These are phyloP conservation scores for Fusarium sp. DNA, from an alignment of 2,329 filamentous ascomycete genomes.

Conservation along the genomic window DNA sequence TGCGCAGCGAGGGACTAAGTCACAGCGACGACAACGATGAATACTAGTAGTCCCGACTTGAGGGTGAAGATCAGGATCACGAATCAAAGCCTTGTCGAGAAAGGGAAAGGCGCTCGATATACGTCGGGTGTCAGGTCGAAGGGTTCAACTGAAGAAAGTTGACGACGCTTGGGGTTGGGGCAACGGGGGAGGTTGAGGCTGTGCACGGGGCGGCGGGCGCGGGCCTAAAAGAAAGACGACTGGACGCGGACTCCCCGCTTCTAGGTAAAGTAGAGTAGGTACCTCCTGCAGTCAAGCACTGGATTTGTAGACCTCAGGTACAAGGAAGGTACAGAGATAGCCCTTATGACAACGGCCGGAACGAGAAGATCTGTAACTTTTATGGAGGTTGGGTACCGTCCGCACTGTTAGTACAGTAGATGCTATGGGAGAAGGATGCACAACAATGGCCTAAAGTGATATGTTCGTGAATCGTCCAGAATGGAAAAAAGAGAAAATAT, in stretches of 20 bases:
- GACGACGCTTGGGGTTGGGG: slow-evolving; percentile 44
- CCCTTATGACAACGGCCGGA: slow-evolving; percentile 45
- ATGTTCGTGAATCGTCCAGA: neutral
- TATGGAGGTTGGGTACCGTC: neutral
- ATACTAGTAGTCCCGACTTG: slow-evolving; percentile 26
- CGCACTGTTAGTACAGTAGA: neutral
- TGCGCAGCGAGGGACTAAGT: slow-evolving; percentile 47
- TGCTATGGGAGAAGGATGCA: neutral
- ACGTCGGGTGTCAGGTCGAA: slow-evolving; percentile 26
- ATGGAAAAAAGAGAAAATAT: neutral
- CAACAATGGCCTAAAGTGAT: slow-evolving; percentile 3
- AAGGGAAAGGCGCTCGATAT: slow-evolving; percentile 30
- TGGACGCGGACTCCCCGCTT: slow-evolving; percentile 49
- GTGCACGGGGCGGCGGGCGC: slow-evolving; percentile 45
- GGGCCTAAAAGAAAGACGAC: slow-evolving; percentile 43
- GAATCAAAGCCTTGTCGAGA: slow-evolving; percentile 36
- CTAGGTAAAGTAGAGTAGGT: slow-evolving; percentile 7
- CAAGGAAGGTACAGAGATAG: slow-evolving; percentile 7
- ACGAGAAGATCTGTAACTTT: slow-evolving; percentile 36
- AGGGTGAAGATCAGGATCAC: slow-evolving; percentile 16
- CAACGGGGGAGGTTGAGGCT: slow-evolving; percentile 48
- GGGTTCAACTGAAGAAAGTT: slow-evolving; percentile 45
- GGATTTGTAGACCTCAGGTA: neutral
- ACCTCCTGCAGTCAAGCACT: neutral
- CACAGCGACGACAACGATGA: slow-evolving; percentile 40